Conservation (phyloP, 805 yeast species). For the Barnettozyma sp. region DNA sequence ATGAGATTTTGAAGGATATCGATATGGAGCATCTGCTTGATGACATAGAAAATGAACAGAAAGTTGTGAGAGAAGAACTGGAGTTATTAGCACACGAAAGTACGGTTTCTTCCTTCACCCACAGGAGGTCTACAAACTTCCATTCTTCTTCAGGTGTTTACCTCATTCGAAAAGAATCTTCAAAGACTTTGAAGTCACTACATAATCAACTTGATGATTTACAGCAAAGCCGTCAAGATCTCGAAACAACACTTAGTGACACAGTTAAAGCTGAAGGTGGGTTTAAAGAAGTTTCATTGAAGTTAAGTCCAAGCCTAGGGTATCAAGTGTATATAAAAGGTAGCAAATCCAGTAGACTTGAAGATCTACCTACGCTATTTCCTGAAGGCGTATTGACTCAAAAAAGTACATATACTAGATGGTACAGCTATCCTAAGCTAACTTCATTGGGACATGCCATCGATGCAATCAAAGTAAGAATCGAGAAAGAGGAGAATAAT, state of each 20-base stretch:
- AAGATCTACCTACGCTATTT: conserved; percentile 6
- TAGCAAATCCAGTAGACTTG: conserved; percentile 16
- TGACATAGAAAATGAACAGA: conserved; percentile 6
- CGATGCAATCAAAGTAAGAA: conserved; percentile 38
- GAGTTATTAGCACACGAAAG: conserved; percentile 2
- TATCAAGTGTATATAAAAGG: conserved; percentile 42
- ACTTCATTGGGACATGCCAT: conserved; percentile 42
- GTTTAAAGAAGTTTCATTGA: conserved; percentile 29
- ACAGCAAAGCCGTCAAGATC: not conserved
- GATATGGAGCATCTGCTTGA: conserved; percentile 30
- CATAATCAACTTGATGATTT: conserved; percentile 24
- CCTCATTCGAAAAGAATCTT: conserved; percentile 12
- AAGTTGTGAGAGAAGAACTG: conserved; percentile 4
- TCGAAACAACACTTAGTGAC: not conserved
- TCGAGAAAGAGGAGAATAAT: conserved; percentile 46
- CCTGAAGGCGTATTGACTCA: conserved; percentile 27
- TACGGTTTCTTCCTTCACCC: not conserved
- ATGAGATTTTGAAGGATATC: conserved; percentile 35
- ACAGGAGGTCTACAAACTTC: not conserved
- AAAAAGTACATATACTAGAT: conserved; percentile 37
- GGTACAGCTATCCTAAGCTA: conserved; percentile 46
- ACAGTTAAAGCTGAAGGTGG: conserved; percentile 21
- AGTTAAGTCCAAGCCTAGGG: conserved; percentile 36
- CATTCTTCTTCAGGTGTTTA: not conserved
- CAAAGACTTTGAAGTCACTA: conserved; percentile 6